A percentile compares a stretch with the other conserved stretches of the same genome.
phyloP scores from a whole-genome alignment of 345 rosid genomes.

The Dipteronia sinensis region DNA sequence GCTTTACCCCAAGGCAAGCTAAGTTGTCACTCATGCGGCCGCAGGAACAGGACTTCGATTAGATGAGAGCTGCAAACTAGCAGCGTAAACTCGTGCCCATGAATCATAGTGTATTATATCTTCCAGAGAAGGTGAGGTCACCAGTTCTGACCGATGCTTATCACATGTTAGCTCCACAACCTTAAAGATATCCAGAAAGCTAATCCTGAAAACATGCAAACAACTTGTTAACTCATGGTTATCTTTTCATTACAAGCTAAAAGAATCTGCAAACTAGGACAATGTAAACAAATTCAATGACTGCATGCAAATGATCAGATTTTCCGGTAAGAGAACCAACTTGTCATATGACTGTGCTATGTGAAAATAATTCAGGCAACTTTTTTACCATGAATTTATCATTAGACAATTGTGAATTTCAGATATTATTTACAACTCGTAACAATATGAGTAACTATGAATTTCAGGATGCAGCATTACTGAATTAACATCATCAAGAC shows the following conservation, averaged over 20 bases:
- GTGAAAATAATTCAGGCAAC: background rate
- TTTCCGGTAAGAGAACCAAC: background rate
- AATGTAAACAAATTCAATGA: background rate
- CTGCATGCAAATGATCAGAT: background rate
- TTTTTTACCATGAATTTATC: background rate
- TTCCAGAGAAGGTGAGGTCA: conserved; percentile 69
- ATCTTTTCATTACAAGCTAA: background rate
- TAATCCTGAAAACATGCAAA: conserved; percentile 55
- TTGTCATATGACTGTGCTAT: too few relatives aligned
- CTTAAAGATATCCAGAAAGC: conserved; percentile 89
- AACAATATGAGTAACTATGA: background rate
- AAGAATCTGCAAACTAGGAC: background rate
- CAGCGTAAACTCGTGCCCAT: conserved; percentile 90
- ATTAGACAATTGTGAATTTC: background rate
- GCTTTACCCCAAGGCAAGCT: conserved; percentile 13
- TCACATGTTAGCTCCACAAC: conserved; percentile 86
- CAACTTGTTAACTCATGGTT: background rate
- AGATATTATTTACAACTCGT: background rate
- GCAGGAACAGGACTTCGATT: conserved; percentile 49
- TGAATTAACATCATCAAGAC: background rate
- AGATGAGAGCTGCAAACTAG: conserved; percentile 45
- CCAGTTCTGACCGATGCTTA: conserved; percentile 72
- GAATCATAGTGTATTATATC: conserved; percentile 85
- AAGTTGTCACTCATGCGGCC: conserved; percentile 25
- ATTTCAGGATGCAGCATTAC: background rate